Conservation (phyloP, 2,329 filamentous ascomycete genomes). For the Ceratocystis diversiconidia region DNA sequence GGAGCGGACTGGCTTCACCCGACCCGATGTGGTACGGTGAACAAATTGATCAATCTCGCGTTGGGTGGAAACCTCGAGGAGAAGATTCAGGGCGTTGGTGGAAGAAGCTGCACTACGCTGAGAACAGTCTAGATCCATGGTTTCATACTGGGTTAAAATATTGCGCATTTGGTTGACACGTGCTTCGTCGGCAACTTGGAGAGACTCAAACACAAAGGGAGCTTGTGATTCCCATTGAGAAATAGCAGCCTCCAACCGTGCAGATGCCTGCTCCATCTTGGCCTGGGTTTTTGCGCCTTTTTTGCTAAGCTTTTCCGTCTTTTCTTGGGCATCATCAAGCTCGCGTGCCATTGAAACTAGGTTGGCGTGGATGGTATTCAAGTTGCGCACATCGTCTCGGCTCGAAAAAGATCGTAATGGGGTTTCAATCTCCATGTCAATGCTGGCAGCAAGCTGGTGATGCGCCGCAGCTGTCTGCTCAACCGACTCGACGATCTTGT, state of each 20-base stretch:
- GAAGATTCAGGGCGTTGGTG: conserved; percentile 63
- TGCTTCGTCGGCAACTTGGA: conserved; percentile 82
- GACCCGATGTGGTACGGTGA: conserved; percentile 31
- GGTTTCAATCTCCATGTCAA: conserved; percentile 77
- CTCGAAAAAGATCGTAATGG: conserved; percentile 63
- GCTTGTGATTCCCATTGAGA: conserved; percentile 89
- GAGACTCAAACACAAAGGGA: conserved; percentile 83
- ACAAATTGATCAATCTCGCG: conserved; percentile 71
- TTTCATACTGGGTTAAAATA: conserved; percentile 81
- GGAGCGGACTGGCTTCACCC: conserved; percentile 20
- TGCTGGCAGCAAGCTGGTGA: conserved; percentile 60
- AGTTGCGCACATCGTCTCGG: conserved; percentile 64
- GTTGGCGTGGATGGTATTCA: conserved; percentile 70
- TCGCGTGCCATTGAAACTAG: conserved; percentile 69
- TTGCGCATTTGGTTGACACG: conserved; percentile 83
- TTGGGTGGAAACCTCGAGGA: conserved; percentile 75
- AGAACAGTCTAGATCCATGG: conserved; percentile 77
- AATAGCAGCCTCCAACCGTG: conserved; percentile 61
- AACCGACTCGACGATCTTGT: conserved; percentile 66
- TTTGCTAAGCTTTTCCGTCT: conserved; percentile 66
- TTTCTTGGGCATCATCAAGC: conserved; percentile 69
- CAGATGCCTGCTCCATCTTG: conserved; percentile 61
- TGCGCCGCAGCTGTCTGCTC: conserved; percentile 75
- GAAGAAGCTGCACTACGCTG: conserved; percentile 60
- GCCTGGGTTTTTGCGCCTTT: conserved; percentile 65